Evolutionary conservation across 2,329 filamentous ascomycete species (phyloP), one percentile per base, ranked within the genome.

Genomic region (Blumeria graminis): DNA sequence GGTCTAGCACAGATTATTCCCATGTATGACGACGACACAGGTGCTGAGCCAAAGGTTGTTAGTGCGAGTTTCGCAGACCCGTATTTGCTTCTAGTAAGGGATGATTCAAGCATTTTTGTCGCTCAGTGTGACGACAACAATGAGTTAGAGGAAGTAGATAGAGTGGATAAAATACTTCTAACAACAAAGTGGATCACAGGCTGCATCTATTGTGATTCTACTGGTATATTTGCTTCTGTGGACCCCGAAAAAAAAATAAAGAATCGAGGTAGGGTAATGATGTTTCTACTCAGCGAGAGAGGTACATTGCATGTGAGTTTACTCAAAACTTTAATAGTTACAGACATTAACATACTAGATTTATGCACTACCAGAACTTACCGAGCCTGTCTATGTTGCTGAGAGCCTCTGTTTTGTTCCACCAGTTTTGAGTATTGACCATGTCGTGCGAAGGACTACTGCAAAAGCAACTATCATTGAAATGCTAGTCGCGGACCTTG

Each of bases 1-100:
- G 86, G 84, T 10, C 75, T 98, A 56, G 82, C 82, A 50, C 90
- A 96, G 65, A 96, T 98, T 56, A 76, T 95, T 54, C 87, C 89
- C 0, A 87, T 96, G 76, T 78, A 86, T 59, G 92, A 96, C 63
- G 92, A 94, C 63, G 86, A 92, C 61, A 89, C 82, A 0, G 88
- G 84, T 11, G 81, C 78, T 18, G 86, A 94, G 63, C 82, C 86
- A 4, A 76, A 82, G 56, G 82, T 92, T 45, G 71, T 88, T 50
- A 84, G 80, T 63, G 84, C 86, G 39, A 93, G 85, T 65, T 89
- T 96, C 63, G 78, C 78, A 18, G 90, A 96, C 62, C 87, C 87
- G 0, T 95, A 88, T 65, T 69, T 98, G 11, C 71, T 94, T 1
- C 75, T 96, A 13, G 71, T 94, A 18, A 77, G 87, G 57, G 87